Percentiles rank a stretch among this genome's conserved stretches.
These are phyloP conservation scores for Tricholoma flavovirens DNA, from an alignment of 768 basidiomycete genomes.

Conservation along the genomic window DNA sequence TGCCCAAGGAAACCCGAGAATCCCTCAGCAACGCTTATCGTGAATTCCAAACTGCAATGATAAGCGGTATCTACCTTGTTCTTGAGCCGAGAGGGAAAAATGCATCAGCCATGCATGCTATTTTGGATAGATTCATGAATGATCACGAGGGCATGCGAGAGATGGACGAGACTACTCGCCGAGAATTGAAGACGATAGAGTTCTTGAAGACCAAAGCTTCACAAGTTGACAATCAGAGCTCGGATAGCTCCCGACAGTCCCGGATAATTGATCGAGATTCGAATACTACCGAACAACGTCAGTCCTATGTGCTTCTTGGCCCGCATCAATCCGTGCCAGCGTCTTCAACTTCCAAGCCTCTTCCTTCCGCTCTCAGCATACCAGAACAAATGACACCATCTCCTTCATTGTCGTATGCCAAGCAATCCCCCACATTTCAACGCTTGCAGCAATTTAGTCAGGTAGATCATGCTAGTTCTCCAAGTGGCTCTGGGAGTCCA, in stretches of 20 bases:
- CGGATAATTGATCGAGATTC: conserved; percentile 21
- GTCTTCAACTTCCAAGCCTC: conserved; percentile 27
- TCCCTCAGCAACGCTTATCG: conserved; percentile 78
- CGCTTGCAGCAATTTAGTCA: conserved; percentile 47
- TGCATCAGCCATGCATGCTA: conserved; percentile 67
- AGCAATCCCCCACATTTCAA: conserved; percentile 52
- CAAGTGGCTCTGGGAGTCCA: conserved; percentile 65
- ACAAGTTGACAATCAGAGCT: conserved; percentile 37
- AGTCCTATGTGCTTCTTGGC: conserved; percentile 46
- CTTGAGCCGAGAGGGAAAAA: conserved; percentile 70
- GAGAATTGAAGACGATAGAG: conserved; percentile 82
- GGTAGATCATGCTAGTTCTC: conserved; percentile 48
- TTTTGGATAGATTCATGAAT: conserved; percentile 72
- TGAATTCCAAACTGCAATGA: conserved; percentile 88
- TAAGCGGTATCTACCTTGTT: conserved; percentile 81
- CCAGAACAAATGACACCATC: conserved; percentile 20
- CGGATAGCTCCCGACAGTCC: conserved; percentile 19
- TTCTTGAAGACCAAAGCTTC: conserved; percentile 69
- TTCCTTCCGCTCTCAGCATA: conserved; percentile 26
- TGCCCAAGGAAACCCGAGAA: conserved; percentile 58
- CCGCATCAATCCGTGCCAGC: conserved; percentile 36
- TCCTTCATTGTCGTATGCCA: conserved; percentile 23
- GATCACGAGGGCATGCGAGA: conserved; percentile 62
- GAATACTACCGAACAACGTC: conserved; percentile 29
- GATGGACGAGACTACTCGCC: conserved; percentile 75